Evolutionary conservation across 352 stramenopile species (phyloP).

Genomic region (Globisporangium recalcitrans): DNA sequence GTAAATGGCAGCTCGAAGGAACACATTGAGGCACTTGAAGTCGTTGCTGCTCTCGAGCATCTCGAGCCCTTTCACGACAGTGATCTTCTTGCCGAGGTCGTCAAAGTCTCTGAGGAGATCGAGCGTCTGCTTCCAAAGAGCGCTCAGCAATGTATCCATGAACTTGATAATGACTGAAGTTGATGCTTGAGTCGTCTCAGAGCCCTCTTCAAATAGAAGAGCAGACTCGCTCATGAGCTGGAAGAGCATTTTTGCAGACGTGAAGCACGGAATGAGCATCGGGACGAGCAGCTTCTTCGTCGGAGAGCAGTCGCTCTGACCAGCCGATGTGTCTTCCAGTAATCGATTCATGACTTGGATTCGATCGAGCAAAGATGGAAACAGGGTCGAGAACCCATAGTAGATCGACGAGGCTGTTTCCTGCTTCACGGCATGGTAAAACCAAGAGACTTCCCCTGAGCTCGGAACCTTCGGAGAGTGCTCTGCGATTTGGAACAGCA

Average conservation of each 20-base stretch:
- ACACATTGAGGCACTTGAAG: conserved; percentile 79
- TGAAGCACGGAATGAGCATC: conserved; percentile 82
- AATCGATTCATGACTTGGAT: conserved; percentile 79
- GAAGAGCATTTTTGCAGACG: conserved; percentile 80
- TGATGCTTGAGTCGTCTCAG: conserved; percentile 14
- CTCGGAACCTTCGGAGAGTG: conserved; percentile 25
- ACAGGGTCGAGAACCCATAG: conserved; percentile 74
- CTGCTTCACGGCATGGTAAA: conserved; percentile 75
- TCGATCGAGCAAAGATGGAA: conserved; percentile 72
- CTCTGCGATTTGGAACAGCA: conserved; percentile 72
- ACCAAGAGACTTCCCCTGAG: conserved; percentile 50
- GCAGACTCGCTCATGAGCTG: conserved; percentile 62
- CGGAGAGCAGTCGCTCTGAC: conserved; percentile 23
- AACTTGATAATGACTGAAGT: conserved; percentile 32
- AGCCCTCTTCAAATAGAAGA: conserved; percentile 18
- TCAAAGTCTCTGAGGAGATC: conserved; percentile 16
- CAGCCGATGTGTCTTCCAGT: conserved; percentile 33
- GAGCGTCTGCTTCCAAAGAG: conserved; percentile 38
- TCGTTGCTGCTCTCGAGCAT: conserved; percentile 46
- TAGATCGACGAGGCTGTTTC: conserved; percentile 75
- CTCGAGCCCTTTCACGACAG: conserved; percentile 28
- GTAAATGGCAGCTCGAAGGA: conserved; percentile 65
- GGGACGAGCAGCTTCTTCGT: conserved; percentile 64
- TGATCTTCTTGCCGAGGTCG: conserved; percentile 6
- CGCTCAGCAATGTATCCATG: conserved; percentile 51